These are phyloP conservation scores for Exophiala alcalophila DNA, from an alignment of 2,329 filamentous ascomycete genomes.

Conservation along the genomic window DNA sequence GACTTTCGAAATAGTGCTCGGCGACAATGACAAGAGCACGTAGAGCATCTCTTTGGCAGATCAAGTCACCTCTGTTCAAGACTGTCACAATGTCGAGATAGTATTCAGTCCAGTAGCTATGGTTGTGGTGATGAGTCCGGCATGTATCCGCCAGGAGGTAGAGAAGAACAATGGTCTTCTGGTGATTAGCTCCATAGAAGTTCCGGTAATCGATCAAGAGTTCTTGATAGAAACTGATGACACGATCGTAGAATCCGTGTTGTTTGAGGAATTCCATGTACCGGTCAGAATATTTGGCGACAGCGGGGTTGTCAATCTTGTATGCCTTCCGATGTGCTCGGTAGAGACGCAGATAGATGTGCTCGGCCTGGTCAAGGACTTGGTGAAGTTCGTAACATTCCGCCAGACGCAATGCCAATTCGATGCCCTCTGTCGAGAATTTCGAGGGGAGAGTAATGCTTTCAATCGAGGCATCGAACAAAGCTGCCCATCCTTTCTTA, in stretches of 20 bases:
- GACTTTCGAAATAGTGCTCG: conserved; percentile 40
- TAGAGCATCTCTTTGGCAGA: conserved; percentile 39
- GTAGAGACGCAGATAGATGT: conserved; percentile 39
- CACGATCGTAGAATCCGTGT: conserved; percentile 31
- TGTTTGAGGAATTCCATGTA: conserved; percentile 15
- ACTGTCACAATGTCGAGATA: conserved; percentile 19
- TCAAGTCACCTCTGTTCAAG: conserved; percentile 38
- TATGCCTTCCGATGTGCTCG: conserved; percentile 34
- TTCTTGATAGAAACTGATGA: conserved; percentile 41
- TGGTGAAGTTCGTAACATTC: conserved; percentile 45
- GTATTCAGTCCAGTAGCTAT: conserved; percentile 17
- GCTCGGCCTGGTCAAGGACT: conserved; percentile 38
- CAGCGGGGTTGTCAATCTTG: conserved; percentile 37
- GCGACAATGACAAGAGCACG: conserved; percentile 40
- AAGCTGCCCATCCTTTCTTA: conserved; percentile 46
- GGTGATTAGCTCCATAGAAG: conserved; percentile 37
- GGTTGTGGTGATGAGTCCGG: conserved; percentile 26
- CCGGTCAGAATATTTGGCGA: conserved; percentile 31
- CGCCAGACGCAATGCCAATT: conserved; percentile 47
- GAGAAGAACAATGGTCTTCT: conserved; percentile 38
- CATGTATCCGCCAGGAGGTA: conserved; percentile 38
- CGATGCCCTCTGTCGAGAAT: conserved; percentile 46
- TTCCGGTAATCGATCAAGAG: conserved; percentile 39
- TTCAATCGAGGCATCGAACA: conserved; percentile 45
- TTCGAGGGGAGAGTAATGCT: conserved; percentile 45